A percentile compares a stretch with the other conserved stretches of the same genome.
Evolutionary conservation across 1,139 yeast genomes (phyloP).

Genomic region (Ogataea hybrid): DNA sequence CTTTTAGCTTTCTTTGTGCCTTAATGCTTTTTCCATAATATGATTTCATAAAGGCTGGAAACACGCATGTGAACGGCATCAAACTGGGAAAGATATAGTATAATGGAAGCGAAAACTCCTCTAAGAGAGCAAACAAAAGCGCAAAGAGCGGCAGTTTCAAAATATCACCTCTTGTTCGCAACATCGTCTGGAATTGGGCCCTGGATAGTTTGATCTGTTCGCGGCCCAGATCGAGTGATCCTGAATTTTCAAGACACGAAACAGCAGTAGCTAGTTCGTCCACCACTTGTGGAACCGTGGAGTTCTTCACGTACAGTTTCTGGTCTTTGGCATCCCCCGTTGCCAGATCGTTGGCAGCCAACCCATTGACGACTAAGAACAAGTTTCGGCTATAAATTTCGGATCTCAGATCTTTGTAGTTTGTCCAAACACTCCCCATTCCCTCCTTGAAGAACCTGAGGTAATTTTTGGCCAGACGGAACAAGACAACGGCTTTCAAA

Average conservation of each 20-base stretch:
- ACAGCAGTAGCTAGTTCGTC: slow-evolving; percentile 25
- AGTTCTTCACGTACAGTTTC: slow-evolving; percentile 14
- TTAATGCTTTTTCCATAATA: slow-evolving; percentile 15
- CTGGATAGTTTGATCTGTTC: slow-evolving; percentile 45
- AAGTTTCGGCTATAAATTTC: slow-evolving; percentile 22
- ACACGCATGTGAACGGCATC: slow-evolving; percentile 67
- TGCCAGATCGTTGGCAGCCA: slow-evolving; percentile 21
- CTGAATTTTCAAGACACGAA: slow-evolving; percentile 24
- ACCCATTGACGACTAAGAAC: slow-evolving; percentile 24
- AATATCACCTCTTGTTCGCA: slow-evolving; percentile 59
- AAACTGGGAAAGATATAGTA: slow-evolving; percentile 59
- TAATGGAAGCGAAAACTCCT: slow-evolving; percentile 62
- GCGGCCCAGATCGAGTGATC: slow-evolving; percentile 23
- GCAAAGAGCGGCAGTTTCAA: slow-evolving; percentile 64
- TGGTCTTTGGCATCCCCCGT: slow-evolving; percentile 23
- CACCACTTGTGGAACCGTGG: slow-evolving; percentile 15
- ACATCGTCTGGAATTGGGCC: slow-evolving; percentile 49
- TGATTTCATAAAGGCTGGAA: slow-evolving; percentile 47
- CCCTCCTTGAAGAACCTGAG: slow-evolving; percentile 51
- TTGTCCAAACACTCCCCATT: slow-evolving; percentile 49
- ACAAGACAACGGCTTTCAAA: slow-evolving; percentile 10
- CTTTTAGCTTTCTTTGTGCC: slow-evolving; percentile 27
- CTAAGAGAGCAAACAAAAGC: slow-evolving; percentile 51
- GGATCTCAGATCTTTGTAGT: slow-evolving; percentile 27
- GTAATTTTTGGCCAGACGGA: slow-evolving; percentile 23